A percentile compares a stretch with the other conserved stretches of the same genome.
Conservation (phyloP, 2,329 filamentous ascomycete genomes). For the Penicillium glabrum region DNA sequence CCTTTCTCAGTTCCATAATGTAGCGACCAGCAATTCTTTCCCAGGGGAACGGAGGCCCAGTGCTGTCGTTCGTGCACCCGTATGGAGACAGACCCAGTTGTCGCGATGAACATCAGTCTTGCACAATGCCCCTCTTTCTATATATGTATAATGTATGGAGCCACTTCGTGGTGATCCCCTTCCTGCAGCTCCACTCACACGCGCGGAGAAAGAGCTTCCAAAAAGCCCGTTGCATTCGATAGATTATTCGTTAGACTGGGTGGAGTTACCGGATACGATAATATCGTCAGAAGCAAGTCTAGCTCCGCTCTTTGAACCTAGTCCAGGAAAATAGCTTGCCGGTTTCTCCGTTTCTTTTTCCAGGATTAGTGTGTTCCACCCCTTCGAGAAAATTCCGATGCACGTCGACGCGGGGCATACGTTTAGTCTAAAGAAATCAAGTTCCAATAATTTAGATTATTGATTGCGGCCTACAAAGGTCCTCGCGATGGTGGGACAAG, state of each 20-base stretch:
- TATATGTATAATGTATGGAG: background rate
- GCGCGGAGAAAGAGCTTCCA: background rate
- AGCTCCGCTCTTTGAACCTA: conserved; percentile 13
- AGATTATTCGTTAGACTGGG: conserved; percentile 3
- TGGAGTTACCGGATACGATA: background rate
- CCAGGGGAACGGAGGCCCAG: background rate
- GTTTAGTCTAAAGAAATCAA: background rate
- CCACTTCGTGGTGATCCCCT: background rate
- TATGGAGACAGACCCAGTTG: background rate
- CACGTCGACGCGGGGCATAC: conserved; percentile 11
- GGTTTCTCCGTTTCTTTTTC: conserved; percentile 9
- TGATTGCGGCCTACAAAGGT: background rate
- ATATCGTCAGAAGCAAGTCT: background rate
- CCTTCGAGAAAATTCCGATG: conserved; percentile 26
- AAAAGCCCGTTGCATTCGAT: background rate
- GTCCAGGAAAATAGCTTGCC: conserved; percentile 1
- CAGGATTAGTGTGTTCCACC: conserved; percentile 12
- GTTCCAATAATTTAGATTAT: background rate
- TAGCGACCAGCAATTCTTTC: too few species aligned
- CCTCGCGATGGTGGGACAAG: background rate
- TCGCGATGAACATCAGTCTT: background rate
- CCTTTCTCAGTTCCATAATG: conserved; percentile 9
- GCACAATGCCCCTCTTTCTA: background rate
- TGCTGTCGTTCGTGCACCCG: background rate
- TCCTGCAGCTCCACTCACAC: background rate